phyloP scores from a whole-genome alignment of 768 basidiomycete species.

The Leccinum arenicola region DNA sequence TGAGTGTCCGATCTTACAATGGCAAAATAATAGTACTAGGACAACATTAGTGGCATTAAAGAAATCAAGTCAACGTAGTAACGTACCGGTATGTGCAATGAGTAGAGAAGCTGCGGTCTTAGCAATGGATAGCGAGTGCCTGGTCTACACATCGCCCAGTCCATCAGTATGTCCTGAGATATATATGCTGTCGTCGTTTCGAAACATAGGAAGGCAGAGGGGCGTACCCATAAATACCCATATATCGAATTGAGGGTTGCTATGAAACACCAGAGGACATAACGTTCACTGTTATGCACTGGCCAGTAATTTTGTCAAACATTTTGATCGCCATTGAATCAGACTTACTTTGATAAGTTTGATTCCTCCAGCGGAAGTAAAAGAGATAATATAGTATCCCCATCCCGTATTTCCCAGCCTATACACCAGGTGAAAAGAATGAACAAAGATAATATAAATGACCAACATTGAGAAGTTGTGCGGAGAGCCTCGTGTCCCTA shows the following conservation, averaged over 20 bases:
- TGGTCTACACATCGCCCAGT: slow-evolving; percentile 81
- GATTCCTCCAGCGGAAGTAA: slow-evolving; percentile 78
- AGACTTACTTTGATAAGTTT: slow-evolving; percentile 37
- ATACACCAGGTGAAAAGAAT: not conserved
- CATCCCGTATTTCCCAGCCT: slow-evolving; percentile 84
- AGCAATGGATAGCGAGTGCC: slow-evolving; percentile 60
- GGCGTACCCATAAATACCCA: slow-evolving; percentile 71
- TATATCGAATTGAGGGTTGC: slow-evolving; percentile 67
- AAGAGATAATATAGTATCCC: slow-evolving; percentile 64
- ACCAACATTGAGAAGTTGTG: slow-evolving; percentile 86
- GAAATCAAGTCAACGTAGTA: not conserved
- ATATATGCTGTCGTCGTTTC: not conserved
- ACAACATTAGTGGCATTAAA: not conserved
- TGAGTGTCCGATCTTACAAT: slow-evolving; percentile 45
- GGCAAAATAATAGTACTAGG: slow-evolving; percentile 74
- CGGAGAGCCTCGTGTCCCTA: slow-evolving; percentile 64
- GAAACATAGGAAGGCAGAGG: not conserved
- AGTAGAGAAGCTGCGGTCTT: slow-evolving; percentile 74
- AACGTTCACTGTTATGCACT: slow-evolving; percentile 43
- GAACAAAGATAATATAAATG: not conserved
- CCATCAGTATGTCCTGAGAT: slow-evolving; percentile 79
- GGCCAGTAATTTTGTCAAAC: not conserved
- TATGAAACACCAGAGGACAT: slow-evolving; percentile 68
- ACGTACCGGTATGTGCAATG: slow-evolving; percentile 55
- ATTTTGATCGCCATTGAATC: not conserved